Base-by-base conservation (phyloP, 805 yeast genomes). In the Groenewaldozyma salmanticensis region DNA sequence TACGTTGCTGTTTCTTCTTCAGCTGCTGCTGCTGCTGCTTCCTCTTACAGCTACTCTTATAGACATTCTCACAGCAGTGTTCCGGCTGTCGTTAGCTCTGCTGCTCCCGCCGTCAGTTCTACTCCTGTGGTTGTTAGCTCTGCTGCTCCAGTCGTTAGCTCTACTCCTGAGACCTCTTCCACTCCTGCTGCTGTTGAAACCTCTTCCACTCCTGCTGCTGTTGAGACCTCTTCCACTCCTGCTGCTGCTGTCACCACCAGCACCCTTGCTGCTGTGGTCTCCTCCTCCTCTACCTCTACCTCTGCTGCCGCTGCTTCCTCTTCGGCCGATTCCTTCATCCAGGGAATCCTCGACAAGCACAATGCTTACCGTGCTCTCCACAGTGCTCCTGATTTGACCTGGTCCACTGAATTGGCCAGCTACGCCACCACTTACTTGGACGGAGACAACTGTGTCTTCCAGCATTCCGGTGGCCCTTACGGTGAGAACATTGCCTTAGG, bases 401-500 rank as follows among this genome's bases (percentile, higher is more conserved):
- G 94, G 94, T 68, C 70, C 45, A 51, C 60, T 5, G 62, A 61
- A 0, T 58, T 79, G 16, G 77, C 75, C 37, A 43, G 54, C 4
- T 71, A 71, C 50, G 90, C 94, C 39, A 50, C 57, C 35, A 77
- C 71, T 52, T 83, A 86, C 18, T 51, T 55, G 11, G 39, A 48
- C 29, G 43, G 43, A 37, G 67, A 65, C 35, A 44, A 55, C 15
- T 78, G 79, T 59, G 62, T 68, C 32, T 81, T 84, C 44, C 62
- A 64, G 17, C 94, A 83, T 60, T 78, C 88, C 1, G 66, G 70
- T 31, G 78, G 80, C 11, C 71, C 71, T 15, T 78, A 76, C 58
- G 94, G 94, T 42, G 94, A 83, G 58, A 83, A 83, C 63, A 67
- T 83, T 44, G 94, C 92, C n/a, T 67, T 74, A 34, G 94, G 94